Base-by-base conservation (phyloP, 306 rosid species). In the Crotalaria pallida region DNA sequence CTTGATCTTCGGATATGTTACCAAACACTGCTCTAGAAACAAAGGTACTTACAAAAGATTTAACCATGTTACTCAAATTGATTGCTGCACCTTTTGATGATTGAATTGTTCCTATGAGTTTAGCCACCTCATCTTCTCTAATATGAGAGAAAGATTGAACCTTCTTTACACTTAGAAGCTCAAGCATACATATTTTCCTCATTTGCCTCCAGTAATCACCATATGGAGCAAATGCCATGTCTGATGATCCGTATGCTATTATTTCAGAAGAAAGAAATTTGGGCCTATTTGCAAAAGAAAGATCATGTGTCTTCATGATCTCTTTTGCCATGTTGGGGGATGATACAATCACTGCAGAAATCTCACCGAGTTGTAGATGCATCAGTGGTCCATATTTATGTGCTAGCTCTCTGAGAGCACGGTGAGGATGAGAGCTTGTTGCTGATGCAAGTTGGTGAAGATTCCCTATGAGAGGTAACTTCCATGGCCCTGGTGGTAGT, bases 351-450 rank as follows among this genome's bases (percentile, higher is more conserved):
- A 67, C 6, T 4, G 82, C 24, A 6, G 62, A 24, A 48, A 77
- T 31, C 17, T 81, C 61, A 15, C 80, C 82, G 0, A 82, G 50
- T n/a, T 74, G 56, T 0, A 87, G 53, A 52, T 81, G 83, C 90
- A 86, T 86, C 0, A 86, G 44, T 31, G 90, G 84, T 9, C 90
- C 90, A 78, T 80, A 15, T 11, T 50, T 72, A 7, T 66, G 23
- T n/a, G 88, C 69, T 19, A 86, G 53, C 7, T 77, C 19, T 59
- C 65, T 17, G 0, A 80, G 36, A 43, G 70, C 1, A 0, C 49
- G 84, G 33, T 80, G 84, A 0, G 80, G 73, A n/a, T 47, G 58
- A 27, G 36, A 27, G 0, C 58, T 64, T 2, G 56, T 64, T 2
- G 56, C 53, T 3, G 40, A 55, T 1, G 56, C 60, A 3, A 74